These are phyloP conservation scores for Trichoderma sp. DNA, from an alignment of 2,329 filamentous ascomycete genomes.

Conservation along the genomic window DNA sequence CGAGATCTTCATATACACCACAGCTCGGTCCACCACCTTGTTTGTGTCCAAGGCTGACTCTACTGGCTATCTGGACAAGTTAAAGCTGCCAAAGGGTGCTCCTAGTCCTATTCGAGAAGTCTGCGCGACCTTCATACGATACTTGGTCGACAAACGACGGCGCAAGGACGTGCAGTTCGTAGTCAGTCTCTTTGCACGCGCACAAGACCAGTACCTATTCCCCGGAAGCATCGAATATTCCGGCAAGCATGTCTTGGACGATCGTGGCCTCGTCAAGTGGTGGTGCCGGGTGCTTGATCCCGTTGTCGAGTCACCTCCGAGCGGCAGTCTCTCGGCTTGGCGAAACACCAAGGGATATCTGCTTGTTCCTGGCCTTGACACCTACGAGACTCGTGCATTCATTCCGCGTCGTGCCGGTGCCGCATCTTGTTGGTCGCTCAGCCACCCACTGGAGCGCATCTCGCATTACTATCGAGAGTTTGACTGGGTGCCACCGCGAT, in stretches of 20 bases:
- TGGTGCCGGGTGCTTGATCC: slow-evolving; percentile 89
- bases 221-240: slow-evolving; percentile 82
- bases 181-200: slow-evolving; percentile 85
- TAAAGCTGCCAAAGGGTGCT: slow-evolving; percentile 59
- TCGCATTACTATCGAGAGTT: slow-evolving; percentile 60
- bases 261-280: slow-evolving; percentile 87
- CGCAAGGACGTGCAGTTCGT: slow-evolving; percentile 66
- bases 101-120: slow-evolving; percentile 72
- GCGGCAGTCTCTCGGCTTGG: slow-evolving; percentile 36
- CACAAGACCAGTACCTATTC: slow-evolving; percentile 92
- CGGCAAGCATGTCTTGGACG: slow-evolving; percentile 87
- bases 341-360: slow-evolving; percentile 69
- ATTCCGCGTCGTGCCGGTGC: slow-evolving; percentile 52
- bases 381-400: slow-evolving; percentile 75
- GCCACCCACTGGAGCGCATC: slow-evolving; percentile 65
- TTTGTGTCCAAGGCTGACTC: slow-evolving; percentile 98
- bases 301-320: slow-evolving; percentile 53
- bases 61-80: slow-evolving; percentile 74
- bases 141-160: slow-evolving; percentile 65
- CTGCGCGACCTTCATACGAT: slow-evolving; percentile 70
- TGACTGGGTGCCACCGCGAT: slow-evolving; percentile 68
- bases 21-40: slow-evolving; percentile 73
- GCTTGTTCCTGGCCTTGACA: slow-evolving; percentile 81
- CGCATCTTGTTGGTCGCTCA: slow-evolving; percentile 63
- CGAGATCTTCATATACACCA: slow-evolving; percentile 85